Conservation (phyloP, 2,329 filamentous ascomycete species). For the Arthrobotrys iridis region DNA sequence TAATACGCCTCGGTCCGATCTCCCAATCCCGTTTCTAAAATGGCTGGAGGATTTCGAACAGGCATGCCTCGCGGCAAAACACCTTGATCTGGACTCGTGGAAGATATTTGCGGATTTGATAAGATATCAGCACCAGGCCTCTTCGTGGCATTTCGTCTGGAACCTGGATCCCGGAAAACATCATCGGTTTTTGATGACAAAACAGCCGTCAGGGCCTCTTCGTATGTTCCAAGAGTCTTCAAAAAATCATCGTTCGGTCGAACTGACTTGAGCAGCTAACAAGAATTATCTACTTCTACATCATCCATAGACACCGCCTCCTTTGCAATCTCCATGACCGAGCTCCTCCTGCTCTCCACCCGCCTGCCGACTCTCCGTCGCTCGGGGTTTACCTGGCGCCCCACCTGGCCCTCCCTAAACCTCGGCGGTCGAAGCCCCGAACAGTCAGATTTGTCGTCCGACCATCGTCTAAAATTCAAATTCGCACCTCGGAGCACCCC, state of each 20-base stretch:
- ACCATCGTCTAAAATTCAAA: conserved; percentile 48
- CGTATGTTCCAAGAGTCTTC: conserved; percentile 7
- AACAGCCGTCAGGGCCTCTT: conserved; percentile 27
- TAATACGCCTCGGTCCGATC: conserved; percentile 48
- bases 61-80: conserved; percentile 28
- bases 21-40: conserved; percentile 41
- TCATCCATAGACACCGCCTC: conserved; percentile 37
- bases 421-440: conserved; percentile 15
- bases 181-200: conserved; percentile 45
- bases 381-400: conserved; percentile 50
- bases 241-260: background rate
- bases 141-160: conserved; percentile 51
- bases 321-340: conserved; percentile 54
- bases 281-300: background rate
- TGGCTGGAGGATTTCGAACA: conserved; percentile 53
- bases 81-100: conserved; percentile 45
- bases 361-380: conserved; percentile 45
- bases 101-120: conserved; percentile 53
- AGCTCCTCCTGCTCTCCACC: conserved; percentile 49
- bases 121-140: conserved; percentile 47
- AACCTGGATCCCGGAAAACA: conserved; percentile 46
- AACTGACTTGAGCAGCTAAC: background rate
- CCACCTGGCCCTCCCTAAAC: conserved; percentile 39
- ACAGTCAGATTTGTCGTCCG: conserved; percentile 36
- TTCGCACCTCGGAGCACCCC: conserved; percentile 34